phyloP scores from a whole-genome alignment of 129 eudicot species.

The Cynara cardunculus region DNA sequence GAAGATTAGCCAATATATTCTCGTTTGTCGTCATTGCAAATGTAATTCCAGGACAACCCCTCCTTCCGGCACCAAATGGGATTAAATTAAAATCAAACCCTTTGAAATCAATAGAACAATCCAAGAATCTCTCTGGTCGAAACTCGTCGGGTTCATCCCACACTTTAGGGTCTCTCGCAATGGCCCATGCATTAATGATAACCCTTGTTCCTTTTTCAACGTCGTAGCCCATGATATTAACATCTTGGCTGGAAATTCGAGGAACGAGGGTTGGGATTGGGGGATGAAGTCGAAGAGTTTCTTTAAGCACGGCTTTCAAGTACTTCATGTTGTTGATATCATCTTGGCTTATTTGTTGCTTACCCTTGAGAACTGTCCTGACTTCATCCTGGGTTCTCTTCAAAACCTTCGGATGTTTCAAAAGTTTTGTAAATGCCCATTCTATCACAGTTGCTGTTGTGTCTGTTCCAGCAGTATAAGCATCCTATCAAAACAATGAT shows the following conservation, averaged over 20 bases:
- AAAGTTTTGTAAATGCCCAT: constrained; percentile 44
- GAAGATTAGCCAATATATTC: constrained; percentile 35
- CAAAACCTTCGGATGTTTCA: constrained; percentile 31
- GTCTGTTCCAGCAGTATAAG: constrained; percentile 43
- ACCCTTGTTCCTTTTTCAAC: constrained; percentile 40
- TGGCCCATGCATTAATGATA: constrained; percentile 40
- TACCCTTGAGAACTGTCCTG: constrained; percentile 7
- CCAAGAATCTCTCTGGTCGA: constrained; percentile 43
- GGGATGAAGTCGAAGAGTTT: constrained; percentile 42
- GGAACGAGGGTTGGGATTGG: constrained; percentile 38
- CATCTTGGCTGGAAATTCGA: constrained; percentile 30
- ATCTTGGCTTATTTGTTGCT: neutral
- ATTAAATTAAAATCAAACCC: constrained; percentile 39
- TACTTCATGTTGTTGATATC: constrained; percentile 46
- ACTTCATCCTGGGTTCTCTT: constrained; percentile 33
- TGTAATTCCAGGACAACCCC: constrained; percentile 46
- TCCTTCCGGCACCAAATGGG: constrained; percentile 54
- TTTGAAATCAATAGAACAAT: constrained; percentile 24
- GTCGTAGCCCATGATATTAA: constrained; percentile 38
- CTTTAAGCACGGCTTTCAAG: constrained; percentile 42
- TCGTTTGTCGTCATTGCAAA: constrained; percentile 36
- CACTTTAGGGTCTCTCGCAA: constrained; percentile 42
- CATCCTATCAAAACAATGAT: constrained; percentile 18
- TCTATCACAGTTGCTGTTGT: constrained; percentile 38
- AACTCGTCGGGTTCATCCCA: constrained; percentile 47